These are phyloP conservation scores for Durotheca rogersii DNA, from an alignment of 495 filamentous ascomycete genomes.

Conservation along the genomic window DNA sequence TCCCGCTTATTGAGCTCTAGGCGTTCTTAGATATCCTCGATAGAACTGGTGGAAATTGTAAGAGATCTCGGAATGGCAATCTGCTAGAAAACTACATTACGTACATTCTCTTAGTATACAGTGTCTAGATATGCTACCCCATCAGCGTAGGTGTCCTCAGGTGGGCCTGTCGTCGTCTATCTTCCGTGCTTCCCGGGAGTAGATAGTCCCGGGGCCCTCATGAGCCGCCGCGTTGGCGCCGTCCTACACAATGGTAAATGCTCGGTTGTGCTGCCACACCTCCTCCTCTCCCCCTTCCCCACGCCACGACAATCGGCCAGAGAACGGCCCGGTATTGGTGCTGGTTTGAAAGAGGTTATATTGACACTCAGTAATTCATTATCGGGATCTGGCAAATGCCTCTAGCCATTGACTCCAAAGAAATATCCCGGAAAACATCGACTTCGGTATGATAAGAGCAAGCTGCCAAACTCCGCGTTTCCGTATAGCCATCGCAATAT, in stretches of 20 bases:
- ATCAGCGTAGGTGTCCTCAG: too few species aligned
- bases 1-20: too few species aligned
- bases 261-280: neutral
- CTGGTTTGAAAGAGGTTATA: constrained; percentile 3
- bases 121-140: too few species aligned
- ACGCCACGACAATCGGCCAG: too few species aligned
- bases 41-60: neutral
- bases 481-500: constrained; percentile 19
- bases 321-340: too few species aligned
- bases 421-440: constrained; percentile 38
- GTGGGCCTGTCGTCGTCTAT: too few species aligned
- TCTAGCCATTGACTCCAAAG: constrained; percentile 40
- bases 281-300: neutral
- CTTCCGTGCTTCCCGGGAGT: too few species aligned
- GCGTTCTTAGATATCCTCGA: too few species aligned
- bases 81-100: neutral
- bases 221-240: too few species aligned
- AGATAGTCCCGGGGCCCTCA: too few species aligned
- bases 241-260: too few species aligned
- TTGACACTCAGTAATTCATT: constrained; percentile 30
- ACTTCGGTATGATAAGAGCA: constrained; percentile 32
- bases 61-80: neutral
- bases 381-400: constrained; percentile 36
- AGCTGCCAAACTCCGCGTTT: constrained; percentile 31
- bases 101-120: too few species aligned